phyloP scores from a whole-genome alignment of 768 basidiomycete genomes.

The Phylloporus sp. region DNA sequence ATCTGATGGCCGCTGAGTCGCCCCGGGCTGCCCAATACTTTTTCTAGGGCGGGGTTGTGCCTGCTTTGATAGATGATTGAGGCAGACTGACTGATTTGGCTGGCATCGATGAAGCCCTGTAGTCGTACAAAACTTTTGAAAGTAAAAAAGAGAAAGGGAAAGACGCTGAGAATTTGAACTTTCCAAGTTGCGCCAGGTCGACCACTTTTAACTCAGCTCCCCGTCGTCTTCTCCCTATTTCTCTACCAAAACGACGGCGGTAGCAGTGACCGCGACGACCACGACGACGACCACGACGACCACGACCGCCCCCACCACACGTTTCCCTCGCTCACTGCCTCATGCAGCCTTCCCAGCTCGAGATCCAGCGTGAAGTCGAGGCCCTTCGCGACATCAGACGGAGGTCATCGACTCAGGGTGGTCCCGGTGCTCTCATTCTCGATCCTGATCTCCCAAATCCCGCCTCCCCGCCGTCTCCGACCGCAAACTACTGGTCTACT shows the following conservation, averaged over 20 bases:
- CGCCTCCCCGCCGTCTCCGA: slow-evolving; percentile 57
- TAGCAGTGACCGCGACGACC: slow-evolving; percentile 9
- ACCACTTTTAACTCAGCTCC: neutral
- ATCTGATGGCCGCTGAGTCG: slow-evolving; percentile 25
- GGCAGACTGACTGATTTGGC: slow-evolving; percentile 18
- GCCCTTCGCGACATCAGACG: slow-evolving; percentile 79
- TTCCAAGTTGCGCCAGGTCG: too few species aligned
- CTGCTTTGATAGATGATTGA: slow-evolving; percentile 11
- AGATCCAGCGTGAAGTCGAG: slow-evolving; percentile 85
- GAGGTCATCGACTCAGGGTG: slow-evolving; percentile 69
- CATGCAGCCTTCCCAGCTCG: slow-evolving; percentile 78
- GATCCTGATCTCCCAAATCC: slow-evolving; percentile 90
- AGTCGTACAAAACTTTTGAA: slow-evolving; percentile 5
- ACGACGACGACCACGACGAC: slow-evolving; percentile 6
- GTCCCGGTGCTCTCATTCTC: slow-evolving; percentile 77
- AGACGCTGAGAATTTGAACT: slow-evolving; percentile 15
- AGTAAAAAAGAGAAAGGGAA: neutral
- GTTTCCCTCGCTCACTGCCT: slow-evolving; percentile 6
- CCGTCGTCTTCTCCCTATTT: neutral
- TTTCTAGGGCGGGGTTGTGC: slow-evolving; percentile 1
- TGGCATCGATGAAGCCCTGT: slow-evolving; percentile 16
- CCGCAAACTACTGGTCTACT: slow-evolving; percentile 48
- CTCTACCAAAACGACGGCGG: slow-evolving; percentile 8
- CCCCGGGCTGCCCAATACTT: too few species aligned
- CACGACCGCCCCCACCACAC: slow-evolving; percentile 10